These are phyloP conservation scores for Yamadazyma blattariae DNA, from an alignment of 1,139 yeast species.

Conservation along the genomic window DNA sequence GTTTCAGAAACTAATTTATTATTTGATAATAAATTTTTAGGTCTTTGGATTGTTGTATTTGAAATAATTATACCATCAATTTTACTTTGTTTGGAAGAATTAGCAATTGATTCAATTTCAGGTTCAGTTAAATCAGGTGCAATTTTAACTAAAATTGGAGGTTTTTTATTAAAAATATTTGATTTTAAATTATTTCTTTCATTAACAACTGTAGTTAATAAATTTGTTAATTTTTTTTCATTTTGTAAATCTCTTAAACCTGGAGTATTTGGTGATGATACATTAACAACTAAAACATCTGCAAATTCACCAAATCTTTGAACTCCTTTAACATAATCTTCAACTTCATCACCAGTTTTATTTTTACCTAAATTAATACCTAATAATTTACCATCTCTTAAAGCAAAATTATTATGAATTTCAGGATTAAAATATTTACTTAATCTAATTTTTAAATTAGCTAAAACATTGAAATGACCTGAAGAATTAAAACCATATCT, in stretches of 20 bases:
- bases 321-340: slow-evolving; percentile 85
- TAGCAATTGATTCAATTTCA: slow-evolving; percentile 81
- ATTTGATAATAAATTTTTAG: slow-evolving; percentile 50
- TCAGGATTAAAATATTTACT: slow-evolving; percentile 33
- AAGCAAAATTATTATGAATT: slow-evolving; percentile 55
- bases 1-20: slow-evolving; percentile 50
- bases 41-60: slow-evolving; percentile 87
- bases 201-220: slow-evolving; percentile 62
- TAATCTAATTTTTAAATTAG: slow-evolving; percentile 62
- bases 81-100: slow-evolving; percentile 69
- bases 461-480: slow-evolving; percentile 77
- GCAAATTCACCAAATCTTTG: slow-evolving; percentile 78
- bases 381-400: slow-evolving; percentile 62
- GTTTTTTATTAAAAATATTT: slow-evolving; percentile 43
- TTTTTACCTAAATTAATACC: slow-evolving; percentile 90
- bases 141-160: slow-evolving; percentile 83
- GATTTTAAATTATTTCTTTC: slow-evolving; percentile 50
- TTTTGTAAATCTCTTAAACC: slow-evolving; percentile 85
- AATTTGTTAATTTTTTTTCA: slow-evolving; percentile 65
- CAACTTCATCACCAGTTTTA: slow-evolving; percentile 84
- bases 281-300: slow-evolving; percentile 85
- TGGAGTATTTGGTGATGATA: slow-evolving; percentile 96
- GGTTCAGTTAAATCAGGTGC: slow-evolving; percentile 89
- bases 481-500: slow-evolving; percentile 92
- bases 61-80: slow-evolving; percentile 92